Base-by-base conservation (phyloP, 2,329 filamentous ascomycete species). In the Aspergillus chevalieri region DNA sequence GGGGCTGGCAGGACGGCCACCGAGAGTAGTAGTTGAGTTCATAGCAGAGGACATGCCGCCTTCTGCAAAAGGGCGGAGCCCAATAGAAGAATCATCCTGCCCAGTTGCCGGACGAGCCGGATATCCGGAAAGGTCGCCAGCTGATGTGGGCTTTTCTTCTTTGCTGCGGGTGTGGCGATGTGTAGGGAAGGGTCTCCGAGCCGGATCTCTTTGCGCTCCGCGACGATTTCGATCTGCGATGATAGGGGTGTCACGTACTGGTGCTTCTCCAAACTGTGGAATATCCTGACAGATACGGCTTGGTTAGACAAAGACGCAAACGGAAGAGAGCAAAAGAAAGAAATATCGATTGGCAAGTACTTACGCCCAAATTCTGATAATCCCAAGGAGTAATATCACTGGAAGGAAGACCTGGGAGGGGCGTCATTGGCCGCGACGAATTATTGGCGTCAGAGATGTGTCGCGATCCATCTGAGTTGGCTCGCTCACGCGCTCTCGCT, bases 311-410 rank as follows among this genome's bases (percentile, higher is more conserved):
- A 38, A 38, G 17, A 7, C 6, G 12, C 34, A 38, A 38, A 38
- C 0, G n/a, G n/a, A 17, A n/a, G 15, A n/a, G 15, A 14, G 8
- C 14, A 14, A 36, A 36, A 14, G 17, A 6, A 21, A 39, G 10
- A 41, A 10, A 19, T 4, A 41, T 19, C 5, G 10, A 17, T 10
- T 19, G 17, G 4, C 15, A 41, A 17, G n/a, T 30, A 53, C 83
- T 75, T 69, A 88, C 85, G 74, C 88, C 82, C 57, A 80, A 80
- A 65, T 93, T 89, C 70, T 97, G 93, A 66, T 93, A 97, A 54
- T 95, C 79, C 79, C 95, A 98, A n/a, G 93, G 93, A 36, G 95
- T 93, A 50, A 98, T 90, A 70, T 97, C 92, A 63, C 89, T 93
- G 10, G 88, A 89, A 30, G 26, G 26, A 30, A 30, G 26, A 12